Base-by-base conservation (phyloP, 2,329 filamentous ascomycete species). In the Aspergillus tubingensis region DNA sequence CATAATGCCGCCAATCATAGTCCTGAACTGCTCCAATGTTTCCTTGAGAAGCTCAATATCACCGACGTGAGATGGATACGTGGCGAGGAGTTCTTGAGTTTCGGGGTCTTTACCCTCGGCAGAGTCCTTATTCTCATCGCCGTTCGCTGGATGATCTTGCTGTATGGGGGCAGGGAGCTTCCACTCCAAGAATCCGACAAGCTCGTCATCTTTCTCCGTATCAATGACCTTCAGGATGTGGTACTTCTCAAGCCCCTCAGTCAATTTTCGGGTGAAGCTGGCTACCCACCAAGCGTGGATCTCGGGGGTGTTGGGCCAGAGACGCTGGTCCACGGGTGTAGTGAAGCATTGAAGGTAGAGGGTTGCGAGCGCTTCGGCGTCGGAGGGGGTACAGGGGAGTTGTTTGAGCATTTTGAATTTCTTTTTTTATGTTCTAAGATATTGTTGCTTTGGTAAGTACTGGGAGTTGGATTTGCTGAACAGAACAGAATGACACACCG, bases 111-210 rank as follows among this genome's bases (percentile, higher is more conserved):
- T 54, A 1, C 62, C 53, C 5, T 47, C 44, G 10, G 27, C 27
- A 30, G 1, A 11, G 3, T 53, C 19, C 1, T 53, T 21, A 6
- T 39, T 11, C n/a, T 8, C 25, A 25, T 8, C 4, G 13, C 30
- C 47, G 2, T 30, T 21, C 13, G 27, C 11, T 5, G 50, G 56
- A 60, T 55, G n/a, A 30, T 11, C 27, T 30, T 30, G 27, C 8
- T 30, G 27, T 30, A 30, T 30, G 10, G 27, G 27, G 13, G n/a
- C 21, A 2, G 66, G 66, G 8, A 60, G 58, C n/a, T 64, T 57
- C 71, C 71, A 73, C 48, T 68, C 67, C 27, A 67, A 66, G 19
- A 72, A 71, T 7, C 60, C 71, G 7, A 57, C 65, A 1, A 69
- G 57, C 30, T 39, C 54, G 2, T 58, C 63, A 8, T 39, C n/a